Percentiles rank a stretch among this genome's conserved stretches.
These are phyloP conservation scores for Oryza nivara DNA, from an alignment of 176 grass and related monocot species.

Conservation along the genomic window DNA sequence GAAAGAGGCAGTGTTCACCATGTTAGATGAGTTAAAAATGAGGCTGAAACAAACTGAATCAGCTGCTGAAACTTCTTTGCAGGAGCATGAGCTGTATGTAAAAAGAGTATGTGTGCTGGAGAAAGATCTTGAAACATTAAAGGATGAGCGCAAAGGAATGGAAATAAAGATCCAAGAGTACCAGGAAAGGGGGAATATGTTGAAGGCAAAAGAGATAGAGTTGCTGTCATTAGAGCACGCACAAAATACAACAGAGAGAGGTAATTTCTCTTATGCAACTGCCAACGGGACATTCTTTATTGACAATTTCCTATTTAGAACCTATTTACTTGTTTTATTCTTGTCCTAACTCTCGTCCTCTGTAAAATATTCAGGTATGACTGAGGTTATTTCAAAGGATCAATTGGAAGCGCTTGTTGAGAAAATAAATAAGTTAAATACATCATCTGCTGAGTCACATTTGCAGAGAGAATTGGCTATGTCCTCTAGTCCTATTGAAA, in stretches of 20 bases:
- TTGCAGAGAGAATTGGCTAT: conserved; percentile 31
- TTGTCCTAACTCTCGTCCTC: conserved; percentile 34
- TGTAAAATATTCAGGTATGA: conserved; percentile 45
- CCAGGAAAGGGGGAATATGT: conserved; percentile 53
- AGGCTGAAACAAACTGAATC: conserved; percentile 68
- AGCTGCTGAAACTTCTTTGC: conserved; percentile 62
- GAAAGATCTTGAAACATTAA: conserved; percentile 64
- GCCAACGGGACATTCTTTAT: conserved; percentile 1
- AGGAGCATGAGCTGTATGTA: conserved; percentile 53
- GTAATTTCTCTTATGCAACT: conserved; percentile 39
- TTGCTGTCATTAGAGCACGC: conserved; percentile 52
- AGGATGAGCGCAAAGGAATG: conserved; percentile 66
- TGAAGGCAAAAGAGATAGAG: conserved; percentile 69
- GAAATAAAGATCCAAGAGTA: conserved; percentile 62
- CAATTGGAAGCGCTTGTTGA: conserved; percentile 72
- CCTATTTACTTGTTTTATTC: conserved; percentile 40
- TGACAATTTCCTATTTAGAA: conserved; percentile 24
- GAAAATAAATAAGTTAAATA: conserved; percentile 72
- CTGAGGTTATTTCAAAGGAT: conserved; percentile 56
- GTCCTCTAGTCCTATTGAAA: conserved; percentile 62
- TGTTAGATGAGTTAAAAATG: conserved; percentile 55
- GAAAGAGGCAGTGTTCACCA: conserved; percentile 48
- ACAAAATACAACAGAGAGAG: conserved; percentile 52
- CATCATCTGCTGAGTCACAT: conserved; percentile 40
- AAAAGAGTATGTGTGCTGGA: conserved; percentile 69